Base-by-base conservation (phyloP, 2,329 filamentous ascomycete genomes). In the Diplodia scrobiculata region DNA sequence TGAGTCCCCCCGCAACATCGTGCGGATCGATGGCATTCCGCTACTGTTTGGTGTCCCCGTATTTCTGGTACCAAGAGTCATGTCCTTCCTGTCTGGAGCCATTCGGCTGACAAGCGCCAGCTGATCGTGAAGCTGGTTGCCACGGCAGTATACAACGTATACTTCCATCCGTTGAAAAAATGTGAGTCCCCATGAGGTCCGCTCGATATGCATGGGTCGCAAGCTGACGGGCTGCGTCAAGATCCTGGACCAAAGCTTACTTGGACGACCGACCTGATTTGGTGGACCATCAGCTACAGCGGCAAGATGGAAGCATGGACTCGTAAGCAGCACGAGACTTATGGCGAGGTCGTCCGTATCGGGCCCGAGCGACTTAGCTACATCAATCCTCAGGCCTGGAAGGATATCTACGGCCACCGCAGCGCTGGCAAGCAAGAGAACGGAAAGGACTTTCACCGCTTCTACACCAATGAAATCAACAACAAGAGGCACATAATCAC, bases 321-420 rank as follows among this genome's bases (percentile, higher is more conserved):
- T 34, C 32, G 32, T 10, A 34, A 10, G 2, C 32, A 34, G 2
- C 32, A 34, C 10, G 32, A 34, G 10, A 34, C 9, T 10, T 80
- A 79, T 66, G 80, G 80, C 21, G 75, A 79, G 1, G 77, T 76
- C 2, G 79, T 82, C 0, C 75, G 80, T 5, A 66, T 81, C 4
- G 71, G 73, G 0, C 80, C 80, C 0, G 75, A 74, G n/a, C 78
- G 81, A 63, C 63, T 81, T 0, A 80, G 79, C 1, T 80, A 80
- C 71, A 80, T 74, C 58, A 76, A 71, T 7, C 78, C 80, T 1
- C 76, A 75, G 1, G 78, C 78, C 1, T 81, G 77, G 75, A 67
- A 64, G 36, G 34, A 50, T 9, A 63, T 63, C 19, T 52, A 52
- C 29, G 67, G 66, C 25, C 58, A 70, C 48, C 32, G 11, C 52